Base-by-base conservation (phyloP, 148 eudicot genomes). In the Rhododendron ovatum region DNA sequence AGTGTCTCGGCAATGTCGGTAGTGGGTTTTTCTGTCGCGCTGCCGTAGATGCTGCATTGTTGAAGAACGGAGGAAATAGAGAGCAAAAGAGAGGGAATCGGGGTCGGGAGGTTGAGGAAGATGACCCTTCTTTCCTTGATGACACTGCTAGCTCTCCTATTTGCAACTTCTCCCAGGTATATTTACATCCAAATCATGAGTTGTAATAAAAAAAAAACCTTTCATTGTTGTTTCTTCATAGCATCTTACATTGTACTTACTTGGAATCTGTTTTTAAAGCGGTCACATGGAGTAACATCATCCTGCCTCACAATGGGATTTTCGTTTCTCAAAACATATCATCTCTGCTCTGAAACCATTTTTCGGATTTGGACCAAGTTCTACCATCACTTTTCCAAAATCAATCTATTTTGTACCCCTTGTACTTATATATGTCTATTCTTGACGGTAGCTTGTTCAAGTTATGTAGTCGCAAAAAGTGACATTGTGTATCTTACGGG, bases 61-160 rank as follows among this genome's bases (percentile, higher is more conserved):
- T 53, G 2, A 83, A 59, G 22, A 89, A 41, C 51, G 48, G 73
- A 35, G 84, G 63, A 0, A 87, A 86, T 65, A 89, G 37, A n/a
- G 75, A 85, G 39, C 86, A 81, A 80, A 12, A 28, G 30, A 35
- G 45, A 53, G 65, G 18, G 30, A 81, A 20, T 6, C 82, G 57
- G 22, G 47, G 67, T 10, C 65, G 61, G n/a, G 80, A 53, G 41
- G 85, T 80, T 45, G 30, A 88, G 24, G 86, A 81, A 22, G 83
- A 89, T 17, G 87, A 83, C 22, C 86, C 85, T 85, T 89, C 89
- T 82, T 78, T 87, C 67, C 98, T 94, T 84, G 95, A 94, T 89
- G 98, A 94, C 73, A 94, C 98, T 75, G 98, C 98, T 84, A 94
- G 93, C 87, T 94, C 98, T 22, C 87, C 97, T 33, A 35, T 90